Percentiles rank a stretch among this genome's conserved stretches.
Evolutionary conservation across 345 rosid species (phyloP).

Genomic region (Cardamine chenopodiifolia): DNA sequence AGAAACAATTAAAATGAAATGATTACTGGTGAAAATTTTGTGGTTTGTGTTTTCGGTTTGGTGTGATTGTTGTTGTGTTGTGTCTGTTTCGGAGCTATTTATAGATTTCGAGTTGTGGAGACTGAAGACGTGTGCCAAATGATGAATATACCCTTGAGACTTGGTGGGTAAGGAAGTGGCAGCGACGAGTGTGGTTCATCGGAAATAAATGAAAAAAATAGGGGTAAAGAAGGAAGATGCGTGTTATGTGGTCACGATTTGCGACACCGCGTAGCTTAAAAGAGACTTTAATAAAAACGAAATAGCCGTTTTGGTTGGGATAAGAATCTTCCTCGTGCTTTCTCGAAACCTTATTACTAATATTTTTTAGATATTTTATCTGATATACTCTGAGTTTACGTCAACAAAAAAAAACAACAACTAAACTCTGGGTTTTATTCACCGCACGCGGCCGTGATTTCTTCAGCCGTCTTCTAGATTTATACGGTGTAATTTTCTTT

Average conservation of each 20-base stretch:
- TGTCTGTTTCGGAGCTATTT: slow-evolving; percentile 24
- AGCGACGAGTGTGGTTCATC: slow-evolving; percentile 32
- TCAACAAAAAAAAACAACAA: not conserved
- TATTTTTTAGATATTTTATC: slow-evolving; percentile 3
- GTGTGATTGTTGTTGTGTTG: slow-evolving; percentile 2
- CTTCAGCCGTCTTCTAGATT: slow-evolving; percentile 37
- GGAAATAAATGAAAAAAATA: slow-evolving; percentile 23
- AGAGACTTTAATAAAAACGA: slow-evolving; percentile 4
- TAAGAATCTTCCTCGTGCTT: slow-evolving; percentile 40
- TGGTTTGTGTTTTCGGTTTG: slow-evolving; percentile 41
- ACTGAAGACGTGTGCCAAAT: slow-evolving; percentile 26
- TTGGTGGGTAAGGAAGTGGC: slow-evolving; percentile 49
- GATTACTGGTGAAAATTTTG: not conserved
- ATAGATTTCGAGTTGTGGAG: slow-evolving; percentile 39
- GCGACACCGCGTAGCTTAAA: slow-evolving; percentile 41
- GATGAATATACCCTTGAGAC: slow-evolving; percentile 36
- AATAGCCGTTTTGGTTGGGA: slow-evolving; percentile 26
- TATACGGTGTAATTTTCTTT: not conserved
- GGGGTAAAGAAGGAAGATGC: slow-evolving; percentile 10
- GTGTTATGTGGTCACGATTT: slow-evolving; percentile 42
- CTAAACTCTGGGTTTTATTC: not conserved
- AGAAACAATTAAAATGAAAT: not conserved
- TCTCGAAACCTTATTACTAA: slow-evolving; percentile 23
- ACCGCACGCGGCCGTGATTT: not conserved
- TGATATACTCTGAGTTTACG: slow-evolving; percentile 1